Evolutionary conservation across 352 stramenopile species (phyloP).

Genomic region (Pythium scleroteichum): DNA sequence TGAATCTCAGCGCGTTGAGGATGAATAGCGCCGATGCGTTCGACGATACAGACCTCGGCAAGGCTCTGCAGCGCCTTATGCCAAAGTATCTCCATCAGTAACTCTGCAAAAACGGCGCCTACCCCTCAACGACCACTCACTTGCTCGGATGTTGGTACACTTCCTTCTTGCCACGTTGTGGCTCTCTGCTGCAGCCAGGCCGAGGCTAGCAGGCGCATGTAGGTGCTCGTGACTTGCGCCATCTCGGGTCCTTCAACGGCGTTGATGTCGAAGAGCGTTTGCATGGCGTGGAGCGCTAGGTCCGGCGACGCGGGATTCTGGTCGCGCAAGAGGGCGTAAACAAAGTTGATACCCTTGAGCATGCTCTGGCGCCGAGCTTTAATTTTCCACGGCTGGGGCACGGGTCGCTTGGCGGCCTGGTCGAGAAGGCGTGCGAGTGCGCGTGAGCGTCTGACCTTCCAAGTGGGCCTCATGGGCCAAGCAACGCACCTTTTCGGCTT

Average conservation of each 20-base stretch:
- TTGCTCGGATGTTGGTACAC: constrained; percentile 49
- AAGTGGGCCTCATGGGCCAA: too few relatives aligned
- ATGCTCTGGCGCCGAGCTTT: constrained; percentile 42
- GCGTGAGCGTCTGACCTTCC: too few relatives aligned
- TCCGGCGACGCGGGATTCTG: constrained; percentile 6
- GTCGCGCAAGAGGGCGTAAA: constrained; percentile 46
- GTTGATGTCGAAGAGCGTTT: constrained; percentile 68
- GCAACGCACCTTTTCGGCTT: constrained; percentile 55
- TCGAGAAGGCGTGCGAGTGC: neutral
- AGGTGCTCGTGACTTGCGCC: constrained; percentile 47
- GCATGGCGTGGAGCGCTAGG: constrained; percentile 55
- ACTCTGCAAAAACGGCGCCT: neutral
- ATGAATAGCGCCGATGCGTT: constrained; percentile 71
- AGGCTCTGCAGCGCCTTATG: constrained; percentile 20
- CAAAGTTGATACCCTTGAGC: constrained; percentile 31
- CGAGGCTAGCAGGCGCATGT: constrained; percentile 53
- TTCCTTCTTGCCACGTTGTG: constrained; percentile 38
- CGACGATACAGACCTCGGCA: constrained; percentile 63
- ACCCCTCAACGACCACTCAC: constrained; percentile 16
- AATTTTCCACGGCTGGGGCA: constrained; percentile 66
- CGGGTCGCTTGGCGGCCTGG: constrained; percentile 51
- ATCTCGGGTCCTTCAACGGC: constrained; percentile 49
- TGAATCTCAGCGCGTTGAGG: constrained; percentile 63
- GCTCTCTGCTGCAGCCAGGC: constrained; percentile 45
- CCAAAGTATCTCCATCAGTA: constrained; percentile 1